phyloP scores from a whole-genome alignment of 805 yeast genomes.

The Naumovozyma baii region DNA sequence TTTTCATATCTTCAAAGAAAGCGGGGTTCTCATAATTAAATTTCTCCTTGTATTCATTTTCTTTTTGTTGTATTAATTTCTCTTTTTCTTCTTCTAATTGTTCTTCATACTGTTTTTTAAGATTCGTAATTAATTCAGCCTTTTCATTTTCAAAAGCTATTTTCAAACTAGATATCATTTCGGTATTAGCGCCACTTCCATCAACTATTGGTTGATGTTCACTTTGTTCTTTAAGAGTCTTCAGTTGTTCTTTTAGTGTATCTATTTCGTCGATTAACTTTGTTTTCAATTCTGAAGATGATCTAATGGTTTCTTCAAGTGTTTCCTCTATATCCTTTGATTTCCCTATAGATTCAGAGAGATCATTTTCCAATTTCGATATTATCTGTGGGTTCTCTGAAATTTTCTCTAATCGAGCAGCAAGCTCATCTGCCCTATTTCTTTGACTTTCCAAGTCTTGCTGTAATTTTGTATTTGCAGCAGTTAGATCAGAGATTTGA shows the following conservation, averaged over 20 bases:
- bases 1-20: constrained; percentile 16
- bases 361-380: constrained; percentile 4
- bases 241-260: constrained; percentile 18
- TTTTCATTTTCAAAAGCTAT: constrained; percentile 22
- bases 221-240: constrained; percentile 5
- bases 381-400: constrained; percentile 3
- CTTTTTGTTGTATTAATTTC: constrained; percentile 9
- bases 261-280: constrained; percentile 11
- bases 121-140: constrained; percentile 10
- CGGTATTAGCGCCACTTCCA: constrained; percentile 8
- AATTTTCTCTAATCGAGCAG: constrained; percentile 4
- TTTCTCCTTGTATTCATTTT: constrained; percentile 9
- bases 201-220: constrained; percentile 9
- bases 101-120: constrained; percentile 15
- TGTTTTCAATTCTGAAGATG: constrained; percentile 2
- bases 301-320: constrained; percentile 4
- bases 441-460: constrained; percentile 8
- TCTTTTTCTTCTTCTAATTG: constrained; percentile 20
- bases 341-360: constrained; percentile 7
- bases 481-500: constrained; percentile 27
- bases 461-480: constrained; percentile 31
- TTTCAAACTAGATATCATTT: constrained; percentile 24
- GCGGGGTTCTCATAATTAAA: no score
- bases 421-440: constrained; percentile 8
- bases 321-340: constrained; percentile 14